Evolutionary conservation across 331 rosid genomes (phyloP).

Genomic region (Saraca asoca): DNA sequence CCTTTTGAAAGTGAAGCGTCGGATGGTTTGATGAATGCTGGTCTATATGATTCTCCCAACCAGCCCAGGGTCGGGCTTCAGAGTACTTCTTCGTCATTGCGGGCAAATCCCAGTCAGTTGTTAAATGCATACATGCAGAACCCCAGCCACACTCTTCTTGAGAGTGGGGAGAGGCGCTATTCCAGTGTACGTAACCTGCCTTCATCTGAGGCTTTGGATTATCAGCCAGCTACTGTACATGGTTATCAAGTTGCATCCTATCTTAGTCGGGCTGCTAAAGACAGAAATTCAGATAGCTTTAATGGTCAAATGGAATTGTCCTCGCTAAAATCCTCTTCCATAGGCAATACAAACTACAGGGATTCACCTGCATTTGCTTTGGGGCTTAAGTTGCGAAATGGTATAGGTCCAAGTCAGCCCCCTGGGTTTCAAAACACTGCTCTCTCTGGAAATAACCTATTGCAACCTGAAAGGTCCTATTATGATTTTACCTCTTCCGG

Average conservation of each 20-base stretch:
- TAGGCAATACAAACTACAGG: slow-evolving; percentile 55
- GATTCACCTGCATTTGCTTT: slow-evolving; percentile 54
- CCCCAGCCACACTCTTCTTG: slow-evolving; percentile 43
- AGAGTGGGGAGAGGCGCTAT: slow-evolving; percentile 63
- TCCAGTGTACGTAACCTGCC: slow-evolving; percentile 71
- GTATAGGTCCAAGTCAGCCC: slow-evolving; percentile 57
- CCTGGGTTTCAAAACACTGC: slow-evolving; percentile 53
- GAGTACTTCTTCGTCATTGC: slow-evolving; percentile 57
- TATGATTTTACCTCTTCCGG: slow-evolving; percentile 54
- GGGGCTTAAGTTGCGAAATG: slow-evolving; percentile 66
- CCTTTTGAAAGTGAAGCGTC: slow-evolving; percentile 56
- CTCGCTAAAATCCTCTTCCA: slow-evolving; percentile 45
- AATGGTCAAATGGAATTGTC: slow-evolving; percentile 54
- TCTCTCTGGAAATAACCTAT: slow-evolving; percentile 50
- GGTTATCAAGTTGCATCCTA: slow-evolving; percentile 72
- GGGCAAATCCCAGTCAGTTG: slow-evolving; percentile 52
- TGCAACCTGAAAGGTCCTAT: slow-evolving; percentile 61
- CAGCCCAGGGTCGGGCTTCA: slow-evolving; percentile 54
- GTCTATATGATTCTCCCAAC: slow-evolving; percentile 55
- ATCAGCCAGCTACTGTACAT: slow-evolving; percentile 84
- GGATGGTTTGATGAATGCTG: slow-evolving; percentile 42
- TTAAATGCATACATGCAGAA: slow-evolving; percentile 58
- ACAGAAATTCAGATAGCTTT: slow-evolving; percentile 50
- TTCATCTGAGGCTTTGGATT: slow-evolving; percentile 58
- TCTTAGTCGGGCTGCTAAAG: slow-evolving; percentile 50